Conservation (phyloP, 1,284 basidiomycete species). For the Leccinum fallax region DNA sequence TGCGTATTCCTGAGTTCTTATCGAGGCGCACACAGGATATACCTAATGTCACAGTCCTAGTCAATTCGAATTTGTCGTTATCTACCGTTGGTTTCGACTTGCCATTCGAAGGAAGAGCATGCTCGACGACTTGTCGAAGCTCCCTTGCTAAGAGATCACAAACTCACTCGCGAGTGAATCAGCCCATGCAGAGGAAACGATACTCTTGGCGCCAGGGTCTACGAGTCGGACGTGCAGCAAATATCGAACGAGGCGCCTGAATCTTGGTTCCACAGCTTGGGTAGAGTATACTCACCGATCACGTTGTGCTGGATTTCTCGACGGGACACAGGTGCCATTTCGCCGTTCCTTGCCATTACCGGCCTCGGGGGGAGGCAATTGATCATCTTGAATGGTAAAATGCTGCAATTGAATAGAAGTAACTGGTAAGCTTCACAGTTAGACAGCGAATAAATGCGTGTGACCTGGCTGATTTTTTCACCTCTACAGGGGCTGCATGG, state of each 20-base stretch:
- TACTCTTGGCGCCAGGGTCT: conserved; percentile 75
- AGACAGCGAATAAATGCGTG: conserved; percentile 23
- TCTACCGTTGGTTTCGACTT: conserved; percentile 4
- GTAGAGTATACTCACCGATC: conserved; percentile 43
- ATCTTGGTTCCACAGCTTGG: conserved; percentile 75
- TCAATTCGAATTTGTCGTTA: neutral
- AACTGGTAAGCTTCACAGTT: conserved; percentile 40
- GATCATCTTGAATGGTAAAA: conserved; percentile 52
- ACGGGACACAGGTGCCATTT: conserved; percentile 50
- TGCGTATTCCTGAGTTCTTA: conserved; percentile 49
- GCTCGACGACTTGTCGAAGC: conserved; percentile 56
- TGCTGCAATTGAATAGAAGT: conserved; percentile 66
- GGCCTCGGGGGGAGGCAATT: conserved; percentile 37
- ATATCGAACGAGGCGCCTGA: conserved; percentile 69
- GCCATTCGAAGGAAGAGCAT: conserved; percentile 64
- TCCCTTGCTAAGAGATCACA: neutral
- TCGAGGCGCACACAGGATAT: conserved; percentile 69
- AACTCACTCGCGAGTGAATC: conserved; percentile 73
- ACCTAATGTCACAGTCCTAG: conserved; percentile 35
- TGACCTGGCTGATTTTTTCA: conserved; percentile 82
- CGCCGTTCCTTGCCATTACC: conserved; percentile 27
- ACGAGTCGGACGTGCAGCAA: conserved; percentile 60
- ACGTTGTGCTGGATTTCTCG: conserved; percentile 64
- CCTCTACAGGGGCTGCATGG: conserved; percentile 76
- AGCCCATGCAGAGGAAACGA: conserved; percentile 82